phyloP scores from a whole-genome alignment of 169 alveolate species.

The Amoebophrya sp. region DNA sequence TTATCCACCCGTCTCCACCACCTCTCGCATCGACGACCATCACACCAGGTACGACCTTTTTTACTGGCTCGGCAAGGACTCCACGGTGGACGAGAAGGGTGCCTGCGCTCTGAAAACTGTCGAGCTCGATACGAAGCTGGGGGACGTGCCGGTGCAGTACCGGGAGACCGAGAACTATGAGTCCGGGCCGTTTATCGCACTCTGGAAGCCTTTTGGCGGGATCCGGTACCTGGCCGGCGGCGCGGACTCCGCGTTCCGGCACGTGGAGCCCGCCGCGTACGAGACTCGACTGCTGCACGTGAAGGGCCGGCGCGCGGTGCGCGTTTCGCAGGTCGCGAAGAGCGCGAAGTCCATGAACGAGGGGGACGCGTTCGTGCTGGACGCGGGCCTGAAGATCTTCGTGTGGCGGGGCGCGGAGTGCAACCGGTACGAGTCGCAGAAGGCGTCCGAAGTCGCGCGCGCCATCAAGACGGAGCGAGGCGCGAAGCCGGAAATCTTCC shows the following conservation, averaged over 20 bases:
- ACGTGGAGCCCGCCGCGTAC: not conserved
- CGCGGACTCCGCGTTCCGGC: not conserved
- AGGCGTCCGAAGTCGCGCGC: not conserved
- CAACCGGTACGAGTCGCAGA: not conserved
- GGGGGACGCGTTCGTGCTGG: not conserved
- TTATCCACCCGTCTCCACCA: too few relatives aligned
- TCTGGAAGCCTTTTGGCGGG: not conserved
- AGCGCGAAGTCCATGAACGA: not conserved
- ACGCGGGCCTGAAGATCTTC: not conserved
- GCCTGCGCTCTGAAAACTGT: not conserved
- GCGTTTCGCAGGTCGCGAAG: not conserved
- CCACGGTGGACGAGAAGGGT: not conserved
- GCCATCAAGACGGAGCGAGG: not conserved
- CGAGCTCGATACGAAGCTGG: not conserved
- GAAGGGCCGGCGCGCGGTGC: not conserved
- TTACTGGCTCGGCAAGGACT: not conserved
- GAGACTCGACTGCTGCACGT: not conserved
- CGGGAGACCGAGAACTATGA: not conserved
- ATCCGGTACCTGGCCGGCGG: not conserved
- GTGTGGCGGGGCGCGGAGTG: not conserved
- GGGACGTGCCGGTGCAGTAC: not conserved
- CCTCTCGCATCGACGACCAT: too few relatives aligned
- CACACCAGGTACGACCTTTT: not conserved
- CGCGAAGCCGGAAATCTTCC: not conserved
- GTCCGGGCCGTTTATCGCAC: not conserved